Conservation (phyloP, 192 early-diverging fungal genomes). For the Entophlyctis luteolus region DNA sequence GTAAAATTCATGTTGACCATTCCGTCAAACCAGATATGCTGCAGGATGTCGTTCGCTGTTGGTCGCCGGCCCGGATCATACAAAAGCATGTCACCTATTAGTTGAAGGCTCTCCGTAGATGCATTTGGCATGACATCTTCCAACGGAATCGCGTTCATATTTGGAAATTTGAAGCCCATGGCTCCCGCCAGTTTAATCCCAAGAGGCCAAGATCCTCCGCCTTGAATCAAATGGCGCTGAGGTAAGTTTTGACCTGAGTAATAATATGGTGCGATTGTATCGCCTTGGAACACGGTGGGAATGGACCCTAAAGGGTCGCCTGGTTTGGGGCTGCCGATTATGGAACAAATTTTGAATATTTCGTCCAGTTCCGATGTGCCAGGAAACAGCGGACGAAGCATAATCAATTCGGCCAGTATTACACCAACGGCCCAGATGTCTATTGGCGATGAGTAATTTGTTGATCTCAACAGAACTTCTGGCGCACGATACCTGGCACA, state of each 20-base stretch:
- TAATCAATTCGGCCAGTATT: slow-evolving; percentile 87
- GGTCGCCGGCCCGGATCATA: slow-evolving; percentile 76
- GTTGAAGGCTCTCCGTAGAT: slow-evolving; percentile 46
- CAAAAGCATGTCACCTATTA: slow-evolving; percentile 69
- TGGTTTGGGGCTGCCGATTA: slow-evolving; percentile 70
- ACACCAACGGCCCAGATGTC: slow-evolving; percentile 96
- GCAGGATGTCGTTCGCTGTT: slow-evolving; percentile 69
- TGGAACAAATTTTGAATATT: slow-evolving; percentile 74
- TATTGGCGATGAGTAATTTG: slow-evolving; percentile 82
- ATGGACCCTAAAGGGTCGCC: slow-evolving; percentile 1
- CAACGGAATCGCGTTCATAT: slow-evolving; percentile 39
- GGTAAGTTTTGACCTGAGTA: not conserved
- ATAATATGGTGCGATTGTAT: not conserved
- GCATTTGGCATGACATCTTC: slow-evolving; percentile 57
- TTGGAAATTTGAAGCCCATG: slow-evolving; percentile 57
- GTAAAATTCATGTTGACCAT: slow-evolving; percentile 6
- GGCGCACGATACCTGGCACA: slow-evolving; percentile 66
- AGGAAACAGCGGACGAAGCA: slow-evolving; percentile 86
- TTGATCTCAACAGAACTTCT: slow-evolving; percentile 81
- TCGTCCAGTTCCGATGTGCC: slow-evolving; percentile 92
- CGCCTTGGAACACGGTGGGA: not conserved
- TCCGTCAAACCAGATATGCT: slow-evolving; percentile 57
- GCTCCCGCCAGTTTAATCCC: slow-evolving; percentile 45
- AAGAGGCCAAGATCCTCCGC: slow-evolving; percentile 50
- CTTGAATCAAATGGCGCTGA: slow-evolving; percentile 22